A percentile compares a stretch with the other conserved stretches of the same genome.
Conservation (phyloP, 345 rosid genomes). For the Carallia pectinifolia region DNA sequence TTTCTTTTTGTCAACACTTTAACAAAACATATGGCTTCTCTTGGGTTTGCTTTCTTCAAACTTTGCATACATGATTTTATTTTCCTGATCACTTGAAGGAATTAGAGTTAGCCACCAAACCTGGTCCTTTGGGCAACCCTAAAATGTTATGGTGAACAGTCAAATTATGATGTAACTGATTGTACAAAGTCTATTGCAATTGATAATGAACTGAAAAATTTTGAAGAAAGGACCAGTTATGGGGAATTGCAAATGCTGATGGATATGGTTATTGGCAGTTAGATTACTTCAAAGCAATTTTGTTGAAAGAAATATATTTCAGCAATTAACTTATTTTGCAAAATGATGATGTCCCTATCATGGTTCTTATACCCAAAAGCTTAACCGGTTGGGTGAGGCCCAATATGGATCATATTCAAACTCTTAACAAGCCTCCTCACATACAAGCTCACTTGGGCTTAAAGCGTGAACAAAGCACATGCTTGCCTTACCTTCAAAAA, state of each 20-base stretch:
- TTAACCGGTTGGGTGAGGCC: no score
- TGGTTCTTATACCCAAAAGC: background rate
- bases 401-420: no score
- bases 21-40: background rate
- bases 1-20: constrained; percentile 13
- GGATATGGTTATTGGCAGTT: background rate
- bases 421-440: no score
- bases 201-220: background rate
- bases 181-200: background rate
- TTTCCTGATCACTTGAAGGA: background rate
- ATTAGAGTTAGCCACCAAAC: background rate
- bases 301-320: background rate
- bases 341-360: background rate
- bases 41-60: background rate
- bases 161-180: background rate
- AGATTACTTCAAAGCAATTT: background rate
- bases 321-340: background rate
- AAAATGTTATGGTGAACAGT: no score
- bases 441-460: no score
- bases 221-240: background rate
- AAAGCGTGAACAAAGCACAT: no score
- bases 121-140: no score
- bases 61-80: background rate
- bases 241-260: background rate
- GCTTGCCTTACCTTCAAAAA: no score